Evolutionary conservation across 164 flowering plant species (phyloP), one percentile per base, ranked within the genome.

Genomic region (Akebia trifoliata): DNA sequence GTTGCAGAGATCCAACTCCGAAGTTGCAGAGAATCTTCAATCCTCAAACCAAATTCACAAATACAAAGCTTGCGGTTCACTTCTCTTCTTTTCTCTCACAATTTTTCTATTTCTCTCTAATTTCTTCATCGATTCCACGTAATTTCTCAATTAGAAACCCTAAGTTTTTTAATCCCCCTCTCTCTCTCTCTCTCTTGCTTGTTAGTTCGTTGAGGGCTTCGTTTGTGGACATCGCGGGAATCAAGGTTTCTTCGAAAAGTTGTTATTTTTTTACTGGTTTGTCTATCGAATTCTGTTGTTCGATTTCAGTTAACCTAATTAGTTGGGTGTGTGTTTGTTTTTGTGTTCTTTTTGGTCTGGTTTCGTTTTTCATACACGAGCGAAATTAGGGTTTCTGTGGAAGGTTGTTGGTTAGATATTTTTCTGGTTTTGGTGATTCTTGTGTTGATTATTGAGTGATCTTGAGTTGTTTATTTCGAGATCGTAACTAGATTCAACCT

Each of bases 61-160:
- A 18, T 4, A 20, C 15, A 3, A 26, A 44, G 47, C 51, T 64
- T 48, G 51, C 42, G 44, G 57, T 56, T 64, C 51, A 40, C 26
- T 31, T 37, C 59, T 9, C 17, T 17, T 25, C 25, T 3, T 6
- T 8, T 54, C 30, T 10, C 17, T 15, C 11, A 8, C 34, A 4
- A 0, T 43, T 24, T 4, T 8, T 57, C 31, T 3, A 8, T 17
- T 17, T 40, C 18, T 8, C 31, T 53, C 22, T 35, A 0, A 7
- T 32, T n/a, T 0, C 12, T 21, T 53, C 20, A 1, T 24, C 31
- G 4, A 1, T 6, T n/a, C 4, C 20, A 14, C 34, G 28, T 40
- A 25, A 1, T 55, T 55, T 40, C 46, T 28, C 14, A 9, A 9
- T 14, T 31, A 31, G 50, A 28, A 55, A 26, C 21, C 25, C 35